Conservation (phyloP, 2,329 filamentous ascomycete species). For the Pseudogymnoascus sp. region DNA sequence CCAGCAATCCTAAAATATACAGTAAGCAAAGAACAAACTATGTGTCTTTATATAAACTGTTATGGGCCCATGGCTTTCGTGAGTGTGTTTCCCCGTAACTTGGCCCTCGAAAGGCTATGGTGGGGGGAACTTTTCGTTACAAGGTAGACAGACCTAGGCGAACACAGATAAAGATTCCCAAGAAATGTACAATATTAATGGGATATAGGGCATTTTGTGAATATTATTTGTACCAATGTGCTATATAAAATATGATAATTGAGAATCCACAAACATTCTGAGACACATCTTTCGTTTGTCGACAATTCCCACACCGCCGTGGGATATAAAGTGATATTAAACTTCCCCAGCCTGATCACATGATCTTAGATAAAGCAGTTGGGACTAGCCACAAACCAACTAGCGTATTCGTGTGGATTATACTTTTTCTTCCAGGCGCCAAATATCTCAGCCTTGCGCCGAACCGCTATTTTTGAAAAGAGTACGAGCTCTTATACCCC, state of each 20-base stretch:
- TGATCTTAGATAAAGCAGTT: background rate
- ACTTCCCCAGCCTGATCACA: slow-evolving; percentile 1
- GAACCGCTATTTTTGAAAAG: slow-evolving; percentile 1
- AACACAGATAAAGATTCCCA: slow-evolving; percentile 2
- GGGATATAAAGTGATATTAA: background rate
- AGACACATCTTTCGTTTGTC: background rate
- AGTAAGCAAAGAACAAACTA: background rate
- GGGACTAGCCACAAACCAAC: background rate
- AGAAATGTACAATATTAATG: background rate
- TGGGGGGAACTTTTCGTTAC: slow-evolving; percentile 5
- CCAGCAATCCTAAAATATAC: slow-evolving; percentile 1
- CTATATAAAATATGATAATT: slow-evolving; percentile 3
- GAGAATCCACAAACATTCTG: background rate
- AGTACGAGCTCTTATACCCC: slow-evolving; percentile 7
- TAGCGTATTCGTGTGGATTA: background rate
- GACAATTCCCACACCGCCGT: background rate
- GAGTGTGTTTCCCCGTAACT: background rate
- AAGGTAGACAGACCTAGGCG: slow-evolving; percentile 7
- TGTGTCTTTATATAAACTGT: background rate
- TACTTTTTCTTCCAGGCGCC: slow-evolving; percentile 7
- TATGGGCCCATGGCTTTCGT: background rate
- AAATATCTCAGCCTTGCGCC: slow-evolving; percentile 9
- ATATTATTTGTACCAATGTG: background rate
- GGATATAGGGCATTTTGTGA: slow-evolving; percentile 1
- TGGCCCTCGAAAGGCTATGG: slow-evolving; percentile 4